These are phyloP conservation scores for Jimgerdemannia flammicorona DNA, from an alignment of 192 early-diverging fungal genomes.

Conservation along the genomic window DNA sequence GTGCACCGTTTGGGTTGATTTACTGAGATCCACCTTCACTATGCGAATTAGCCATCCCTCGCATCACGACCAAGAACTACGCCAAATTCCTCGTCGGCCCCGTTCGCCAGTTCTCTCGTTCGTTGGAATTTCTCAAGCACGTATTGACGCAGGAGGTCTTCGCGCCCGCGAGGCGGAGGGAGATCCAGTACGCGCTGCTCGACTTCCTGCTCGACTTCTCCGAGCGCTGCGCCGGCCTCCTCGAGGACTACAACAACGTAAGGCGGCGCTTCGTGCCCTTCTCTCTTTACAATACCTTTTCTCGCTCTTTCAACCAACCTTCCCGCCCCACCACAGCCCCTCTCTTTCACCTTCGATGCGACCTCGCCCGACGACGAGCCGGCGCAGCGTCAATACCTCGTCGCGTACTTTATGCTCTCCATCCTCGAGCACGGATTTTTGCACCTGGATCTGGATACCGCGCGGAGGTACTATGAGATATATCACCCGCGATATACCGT, in stretches of 20 bases:
- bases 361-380: background rate
- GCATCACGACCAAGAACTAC: background rate
- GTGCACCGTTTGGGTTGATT: too few species aligned
- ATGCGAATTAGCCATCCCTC: background rate
- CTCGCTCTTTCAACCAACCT: background rate
- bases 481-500: conserved; percentile 18
- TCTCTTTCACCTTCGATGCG: background rate
- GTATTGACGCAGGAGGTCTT: background rate
- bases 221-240: background rate
- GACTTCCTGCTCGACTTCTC: background rate
- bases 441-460: conserved; percentile 12
- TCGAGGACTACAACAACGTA: background rate
- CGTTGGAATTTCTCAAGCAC: background rate
- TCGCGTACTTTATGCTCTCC: conserved; percentile 2
- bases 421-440: conserved; percentile 9
- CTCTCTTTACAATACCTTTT: too few species aligned
- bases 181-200: background rate
- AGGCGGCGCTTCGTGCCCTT: background rate
- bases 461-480: conserved; percentile 7
- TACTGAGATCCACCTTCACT: background rate
- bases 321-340: background rate
- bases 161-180: background rate
- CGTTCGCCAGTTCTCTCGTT: background rate
- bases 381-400: conserved; percentile 10
- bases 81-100: background rate